A percentile compares a stretch with the other conserved stretches of the same genome.
These are phyloP conservation scores for Odontarrhena argentea DNA, from an alignment of 345 rosid species.

Conservation along the genomic window DNA sequence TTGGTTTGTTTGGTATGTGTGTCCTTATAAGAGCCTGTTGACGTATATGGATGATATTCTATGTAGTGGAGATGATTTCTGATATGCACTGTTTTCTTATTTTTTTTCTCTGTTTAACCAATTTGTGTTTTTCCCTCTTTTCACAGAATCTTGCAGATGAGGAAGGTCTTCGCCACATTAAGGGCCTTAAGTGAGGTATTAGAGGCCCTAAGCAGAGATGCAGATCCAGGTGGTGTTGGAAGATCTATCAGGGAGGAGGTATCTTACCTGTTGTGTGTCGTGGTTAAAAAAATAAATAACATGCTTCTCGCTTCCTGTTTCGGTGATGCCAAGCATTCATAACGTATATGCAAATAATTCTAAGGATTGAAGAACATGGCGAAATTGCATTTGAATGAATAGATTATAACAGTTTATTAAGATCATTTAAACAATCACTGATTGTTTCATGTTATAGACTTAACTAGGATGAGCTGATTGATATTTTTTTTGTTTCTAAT, in stretches of 20 bases:
- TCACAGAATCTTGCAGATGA: conserved; percentile 60
- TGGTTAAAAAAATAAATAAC: conserved; percentile 3
- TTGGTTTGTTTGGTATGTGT: conserved; percentile 17
- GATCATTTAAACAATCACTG: not conserved
- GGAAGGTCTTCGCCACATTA: conserved; percentile 79
- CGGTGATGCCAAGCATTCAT: conserved; percentile 21
- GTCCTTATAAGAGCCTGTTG: conserved; percentile 8
- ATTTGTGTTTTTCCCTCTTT: conserved; percentile 12
- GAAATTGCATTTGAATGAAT: conserved; percentile 23
- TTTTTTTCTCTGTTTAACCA: conserved; percentile 28
- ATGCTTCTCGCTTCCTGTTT: conserved; percentile 15
- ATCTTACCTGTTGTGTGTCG: conserved; percentile 10
- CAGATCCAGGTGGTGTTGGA: conserved; percentile 89
- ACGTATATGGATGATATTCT: conserved; percentile 11
- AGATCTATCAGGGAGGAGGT: conserved; percentile 88
- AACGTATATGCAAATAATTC: conserved; percentile 2
- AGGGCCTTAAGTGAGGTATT: conserved; percentile 88
- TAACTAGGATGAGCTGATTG: conserved; percentile 24
- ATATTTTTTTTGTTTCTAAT: conserved; percentile 34
- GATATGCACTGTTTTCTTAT: conserved; percentile 15
- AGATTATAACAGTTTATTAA: not conserved
- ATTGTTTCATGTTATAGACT: conserved; percentile 24
- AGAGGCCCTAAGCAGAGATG: conserved; percentile 87
- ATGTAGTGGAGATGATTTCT: conserved; percentile 8
- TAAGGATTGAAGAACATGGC: conserved; percentile 9